Base-by-base conservation (phyloP, 1,139 yeast genomes). In the Taphrina wiesneri region DNA sequence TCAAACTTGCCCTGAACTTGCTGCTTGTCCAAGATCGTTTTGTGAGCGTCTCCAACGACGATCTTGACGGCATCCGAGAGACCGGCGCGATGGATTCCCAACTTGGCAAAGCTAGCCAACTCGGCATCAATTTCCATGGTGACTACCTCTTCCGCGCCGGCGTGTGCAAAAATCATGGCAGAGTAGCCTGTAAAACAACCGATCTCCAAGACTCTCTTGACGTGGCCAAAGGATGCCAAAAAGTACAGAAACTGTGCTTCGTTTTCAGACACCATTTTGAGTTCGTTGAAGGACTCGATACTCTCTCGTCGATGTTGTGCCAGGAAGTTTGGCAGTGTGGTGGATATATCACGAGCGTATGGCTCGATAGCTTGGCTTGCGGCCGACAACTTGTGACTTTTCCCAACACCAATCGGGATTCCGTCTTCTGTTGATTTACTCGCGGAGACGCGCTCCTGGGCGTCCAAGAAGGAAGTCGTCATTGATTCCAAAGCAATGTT, bases 101-200 rank as follows among this genome's bases (percentile, higher is more conserved):
- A 26, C 34, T 62, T 62, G 13, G 65, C 60, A 34, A 62, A 62
- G 3, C 60, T 39, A 3, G 53, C 60, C 21, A 51, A 21, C 28
- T 53, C 47, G 9, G 47, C 39, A 21, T 63, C 66, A 23, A 36
- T 43, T 36, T 63, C 66, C 25, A 25, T 9, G 2, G 66, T 63
- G 23, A 51, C 21, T 11, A 63, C 59, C 25, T 47, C 52, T 11
- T 56, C 56, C 2, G 65, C 62, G 11, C 62, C 57, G 11, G 63
- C 66, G 21, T 49, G 39, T 5, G 64, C 64, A 28, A 60, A 51
- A n/a, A 41, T 17, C 39, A 60, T 25, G 13, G 64, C 64, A 2
- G 64, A 60, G 52, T 36, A 60, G 30, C 64, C 64, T n/a, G 64
- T 60, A 32, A 60, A 60, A 15, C 51, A 47, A 36, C 65, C 65